A percentile compares a stretch with the other conserved stretches of the same genome.
phyloP scores from a whole-genome alignment of 1,284 basidiomycete species.

The Spongispora temasekensis region DNA sequence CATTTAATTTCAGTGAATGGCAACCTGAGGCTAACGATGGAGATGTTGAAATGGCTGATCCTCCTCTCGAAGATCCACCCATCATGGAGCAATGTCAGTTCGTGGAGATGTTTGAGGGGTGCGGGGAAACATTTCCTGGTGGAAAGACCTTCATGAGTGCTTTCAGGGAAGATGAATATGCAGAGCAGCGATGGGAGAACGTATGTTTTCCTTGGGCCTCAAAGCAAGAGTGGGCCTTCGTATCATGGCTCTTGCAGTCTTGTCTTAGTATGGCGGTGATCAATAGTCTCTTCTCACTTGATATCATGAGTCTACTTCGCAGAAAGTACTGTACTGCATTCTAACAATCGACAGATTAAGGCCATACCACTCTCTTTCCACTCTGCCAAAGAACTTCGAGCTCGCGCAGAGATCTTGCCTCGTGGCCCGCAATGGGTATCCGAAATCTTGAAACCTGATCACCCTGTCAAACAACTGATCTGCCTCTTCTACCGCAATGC shows the following conservation, averaged over 20 bases:
- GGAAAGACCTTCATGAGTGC: neutral
- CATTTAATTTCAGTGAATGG: neutral
- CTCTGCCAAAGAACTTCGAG: neutral
- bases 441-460: neutral
- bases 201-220: neutral
- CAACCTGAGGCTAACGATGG: neutral
- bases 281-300: neutral
- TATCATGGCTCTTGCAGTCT: neutral
- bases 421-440: neutral
- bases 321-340: neutral
- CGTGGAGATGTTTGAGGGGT: neutral
- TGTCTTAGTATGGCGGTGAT: neutral
- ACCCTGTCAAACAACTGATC: neutral
- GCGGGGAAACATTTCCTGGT: neutral
- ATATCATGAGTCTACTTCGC: no score
- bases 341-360: neutral
- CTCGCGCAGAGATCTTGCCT: neutral
- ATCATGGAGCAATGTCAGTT: neutral
- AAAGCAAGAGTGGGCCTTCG: neutral
- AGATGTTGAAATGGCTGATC: neutral
- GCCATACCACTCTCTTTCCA: neutral
- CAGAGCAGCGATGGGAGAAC: neutral
- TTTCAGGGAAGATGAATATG: neutral
- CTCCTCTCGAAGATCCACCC: neutral
- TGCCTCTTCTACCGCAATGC: neutral